These are phyloP conservation scores for Plectosphaerella sp. DNA, from an alignment of 2,329 filamentous ascomycete species.

Conservation along the genomic window DNA sequence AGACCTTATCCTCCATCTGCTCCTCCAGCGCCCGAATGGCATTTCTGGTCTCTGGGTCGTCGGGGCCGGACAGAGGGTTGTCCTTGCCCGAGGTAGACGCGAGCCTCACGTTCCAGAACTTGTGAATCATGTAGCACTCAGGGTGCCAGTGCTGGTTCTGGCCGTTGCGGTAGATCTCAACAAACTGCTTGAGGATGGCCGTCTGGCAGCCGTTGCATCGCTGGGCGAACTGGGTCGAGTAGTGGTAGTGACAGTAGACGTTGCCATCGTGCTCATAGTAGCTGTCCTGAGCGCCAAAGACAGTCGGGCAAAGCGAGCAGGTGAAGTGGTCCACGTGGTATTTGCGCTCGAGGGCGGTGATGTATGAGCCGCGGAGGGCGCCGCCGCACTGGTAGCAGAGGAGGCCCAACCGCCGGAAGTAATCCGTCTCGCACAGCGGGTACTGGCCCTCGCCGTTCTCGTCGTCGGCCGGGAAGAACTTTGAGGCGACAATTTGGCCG, in stretches of 20 bases:
- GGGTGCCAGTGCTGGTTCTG: conserved; percentile 99
- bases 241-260: conserved; percentile 98
- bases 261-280: conserved; percentile 97
- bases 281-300: conserved; percentile 97
- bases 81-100: conserved; percentile 53
- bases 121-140: conserved; percentile 99
- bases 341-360: conserved; percentile 94
- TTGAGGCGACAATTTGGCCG: conserved; percentile 93
- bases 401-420: conserved; percentile 87
- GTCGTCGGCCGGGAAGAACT: conserved; percentile 96
- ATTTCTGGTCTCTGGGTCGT: conserved; percentile 62
- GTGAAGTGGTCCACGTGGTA: conserved; percentile 99
- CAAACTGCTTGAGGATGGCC: conserved; percentile 96
- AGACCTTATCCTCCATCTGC: conserved; percentile 95
- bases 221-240: conserved; percentile 95
- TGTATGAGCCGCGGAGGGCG: conserved; percentile 92
- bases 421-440: conserved; percentile 95
- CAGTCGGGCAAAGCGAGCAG: conserved; percentile 91
- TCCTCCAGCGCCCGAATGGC: conserved; percentile 82
- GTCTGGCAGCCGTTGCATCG: conserved; percentile 96
- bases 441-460: conserved; percentile 83
- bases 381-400: conserved; percentile 90
- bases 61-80: conserved; percentile 36
- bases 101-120: conserved; percentile 97
- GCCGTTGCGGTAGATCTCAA: conserved; percentile 96